phyloP scores from a whole-genome alignment of 2,329 filamentous ascomycete genomes.

The Arthrobotrys conoides region DNA sequence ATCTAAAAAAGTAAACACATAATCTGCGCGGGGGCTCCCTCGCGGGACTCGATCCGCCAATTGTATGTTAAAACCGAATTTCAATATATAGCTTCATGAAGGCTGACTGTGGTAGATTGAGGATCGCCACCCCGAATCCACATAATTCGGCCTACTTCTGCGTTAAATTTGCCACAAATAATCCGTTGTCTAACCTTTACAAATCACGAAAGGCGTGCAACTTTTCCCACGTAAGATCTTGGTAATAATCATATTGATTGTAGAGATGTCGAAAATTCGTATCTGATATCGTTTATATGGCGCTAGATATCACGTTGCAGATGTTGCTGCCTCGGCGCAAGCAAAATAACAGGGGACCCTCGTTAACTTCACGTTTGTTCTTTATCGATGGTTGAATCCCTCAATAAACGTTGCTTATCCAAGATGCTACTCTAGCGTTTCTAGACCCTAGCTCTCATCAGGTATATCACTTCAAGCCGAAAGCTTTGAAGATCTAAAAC shows the following conservation, averaged over 20 bases:
- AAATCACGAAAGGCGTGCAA: background rate
- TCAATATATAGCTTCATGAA: no score
- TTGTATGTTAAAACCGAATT: no score
- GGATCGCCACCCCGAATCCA: no score
- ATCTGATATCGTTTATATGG: conserved; percentile 4
- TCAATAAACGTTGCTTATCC: background rate
- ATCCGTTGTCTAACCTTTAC: background rate
- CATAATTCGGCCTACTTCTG: no score
- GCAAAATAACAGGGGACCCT: background rate
- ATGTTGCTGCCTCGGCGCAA: conserved; percentile 14
- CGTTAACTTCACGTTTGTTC: background rate
- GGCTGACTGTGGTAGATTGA: no score
- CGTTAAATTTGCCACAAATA: background rate
- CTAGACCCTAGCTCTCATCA: background rate
- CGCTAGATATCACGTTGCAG: conserved; percentile 6
- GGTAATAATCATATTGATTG: background rate
- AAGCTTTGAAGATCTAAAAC: background rate
- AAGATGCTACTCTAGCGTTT: background rate
- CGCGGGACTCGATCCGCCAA: no score
- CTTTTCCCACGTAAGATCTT: background rate
- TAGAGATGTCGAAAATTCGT: background rate
- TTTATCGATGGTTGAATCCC: background rate
- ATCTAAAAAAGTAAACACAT: background rate
- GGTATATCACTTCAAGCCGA: background rate
- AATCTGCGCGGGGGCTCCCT: no score